Evolutionary conservation across 78 protist species (phyloP).

Genomic region (Dictyostelium intermedium): DNA sequence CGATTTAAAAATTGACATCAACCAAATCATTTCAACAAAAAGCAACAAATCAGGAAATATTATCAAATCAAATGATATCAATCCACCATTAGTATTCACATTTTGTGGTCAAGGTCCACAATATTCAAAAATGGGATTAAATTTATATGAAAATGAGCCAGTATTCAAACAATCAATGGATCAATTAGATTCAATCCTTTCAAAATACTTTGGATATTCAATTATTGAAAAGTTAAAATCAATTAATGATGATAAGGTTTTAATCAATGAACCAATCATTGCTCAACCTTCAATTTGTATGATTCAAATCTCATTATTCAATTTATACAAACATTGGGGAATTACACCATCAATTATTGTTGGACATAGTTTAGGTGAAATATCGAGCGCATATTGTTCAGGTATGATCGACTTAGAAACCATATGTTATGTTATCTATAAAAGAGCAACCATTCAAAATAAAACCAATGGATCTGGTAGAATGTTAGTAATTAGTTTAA

Average conservation of each 20-base stretch:
- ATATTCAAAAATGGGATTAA: conserved; percentile 37
- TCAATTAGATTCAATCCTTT: neutral
- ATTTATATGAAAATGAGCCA: conserved; percentile 20
- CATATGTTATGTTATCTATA: neutral
- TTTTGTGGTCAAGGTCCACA: conserved; percentile 83
- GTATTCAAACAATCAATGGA: conserved; percentile 4
- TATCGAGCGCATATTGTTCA: conserved; percentile 32
- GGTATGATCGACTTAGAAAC: conserved; percentile 7
- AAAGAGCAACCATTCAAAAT: conserved; percentile 9
- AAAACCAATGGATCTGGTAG: conserved; percentile 65
- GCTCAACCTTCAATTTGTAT: conserved; percentile 72
- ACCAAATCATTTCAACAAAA: neutral
- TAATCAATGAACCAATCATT: conserved; percentile 26
- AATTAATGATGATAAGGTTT: neutral
- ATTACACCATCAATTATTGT: conserved; percentile 28
- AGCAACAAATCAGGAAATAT: neutral
- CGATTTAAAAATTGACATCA: no score
- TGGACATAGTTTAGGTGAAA: conserved; percentile 80
- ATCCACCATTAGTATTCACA: conserved; percentile 27
- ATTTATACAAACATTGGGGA: conserved; percentile 24
- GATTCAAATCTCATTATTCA: conserved; percentile 53
- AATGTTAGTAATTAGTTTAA: conserved; percentile 32
- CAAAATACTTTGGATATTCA: neutral
- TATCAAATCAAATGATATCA: neutral
- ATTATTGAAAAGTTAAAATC: neutral